Evolutionary conservation across 306 rosid species (phyloP).

Genomic region (Benincasa hispida): DNA sequence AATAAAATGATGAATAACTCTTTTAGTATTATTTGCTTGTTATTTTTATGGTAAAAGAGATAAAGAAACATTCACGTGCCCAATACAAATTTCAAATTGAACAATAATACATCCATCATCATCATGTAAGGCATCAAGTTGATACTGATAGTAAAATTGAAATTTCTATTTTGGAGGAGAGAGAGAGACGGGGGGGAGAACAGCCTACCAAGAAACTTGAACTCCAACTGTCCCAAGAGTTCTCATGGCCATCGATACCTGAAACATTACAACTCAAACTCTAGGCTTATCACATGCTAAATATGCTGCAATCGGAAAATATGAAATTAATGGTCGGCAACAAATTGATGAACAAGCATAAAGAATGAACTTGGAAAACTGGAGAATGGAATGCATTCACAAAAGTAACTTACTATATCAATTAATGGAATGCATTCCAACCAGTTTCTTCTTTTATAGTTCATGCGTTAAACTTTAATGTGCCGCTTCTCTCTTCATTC

Average conservation of each 20-base stretch:
- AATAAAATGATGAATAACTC: not conserved
- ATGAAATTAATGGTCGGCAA: not conserved
- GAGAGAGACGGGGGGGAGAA: too few species aligned
- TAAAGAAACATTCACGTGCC: not conserved
- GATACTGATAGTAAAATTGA: not conserved
- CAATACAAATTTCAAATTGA: not conserved
- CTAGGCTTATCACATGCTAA: not conserved
- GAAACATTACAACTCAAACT: constrained; percentile 2
- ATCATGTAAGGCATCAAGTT: not conserved
- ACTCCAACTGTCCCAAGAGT: constrained; percentile 62
- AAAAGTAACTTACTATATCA: too few species aligned
- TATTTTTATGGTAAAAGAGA: not conserved
- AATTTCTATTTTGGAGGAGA: too few species aligned
- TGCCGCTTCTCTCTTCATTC: not conserved
- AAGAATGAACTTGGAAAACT: not conserved
- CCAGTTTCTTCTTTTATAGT: not conserved
- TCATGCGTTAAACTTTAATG: not conserved
- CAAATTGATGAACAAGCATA: not conserved
- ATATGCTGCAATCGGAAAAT: not conserved
- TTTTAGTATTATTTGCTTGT: not conserved
- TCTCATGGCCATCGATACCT: constrained; percentile 81
- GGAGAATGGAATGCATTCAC: not conserved
- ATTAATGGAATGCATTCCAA: too few species aligned
- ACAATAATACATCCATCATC: not conserved
- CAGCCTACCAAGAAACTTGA: constrained; percentile 60